These are phyloP conservation scores for Fomitopsis palustris DNA, from an alignment of 1,284 basidiomycete species.

Conservation along the genomic window DNA sequence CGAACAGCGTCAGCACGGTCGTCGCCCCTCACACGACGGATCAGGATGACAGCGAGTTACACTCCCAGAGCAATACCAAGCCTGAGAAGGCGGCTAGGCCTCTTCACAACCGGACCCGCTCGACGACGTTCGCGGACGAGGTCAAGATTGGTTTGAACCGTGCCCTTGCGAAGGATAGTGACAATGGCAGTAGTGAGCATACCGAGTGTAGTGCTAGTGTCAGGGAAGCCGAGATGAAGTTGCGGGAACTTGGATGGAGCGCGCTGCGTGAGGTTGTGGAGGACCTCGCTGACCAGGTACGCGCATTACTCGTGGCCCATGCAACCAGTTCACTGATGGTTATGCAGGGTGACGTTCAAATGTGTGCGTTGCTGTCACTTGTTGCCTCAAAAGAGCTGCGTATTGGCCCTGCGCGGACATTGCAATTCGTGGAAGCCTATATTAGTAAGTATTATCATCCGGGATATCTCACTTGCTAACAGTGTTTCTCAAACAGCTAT, in stretches of 20 bases:
- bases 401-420: conserved; percentile 39
- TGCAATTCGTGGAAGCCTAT: conserved; percentile 64
- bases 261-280: conserved; percentile 56
- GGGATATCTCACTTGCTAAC: not conserved
- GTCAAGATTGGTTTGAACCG: conserved; percentile 24
- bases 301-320: conserved; percentile 7
- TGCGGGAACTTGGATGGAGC: conserved; percentile 53
- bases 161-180: not conserved
- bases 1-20: conserved; percentile 67
- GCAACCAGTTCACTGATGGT: not conserved
- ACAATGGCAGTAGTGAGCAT: not conserved
- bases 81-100: conserved; percentile 6
- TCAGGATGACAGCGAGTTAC: conserved; percentile 20
- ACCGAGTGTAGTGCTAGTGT: conserved; percentile 35
- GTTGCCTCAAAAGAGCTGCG: conserved; percentile 55
- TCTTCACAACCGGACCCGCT: conserved; percentile 12
- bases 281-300: conserved; percentile 58
- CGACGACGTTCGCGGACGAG: conserved; percentile 10
- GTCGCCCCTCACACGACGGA: conserved; percentile 39
- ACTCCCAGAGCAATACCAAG: conserved; percentile 19
- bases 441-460: conserved; percentile 43
- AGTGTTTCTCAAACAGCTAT: conserved; percentile 57
- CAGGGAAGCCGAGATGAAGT: conserved; percentile 45
- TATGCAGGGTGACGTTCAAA: conserved; percentile 68
- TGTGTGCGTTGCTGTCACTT: conserved; percentile 65